Base-by-base conservation (phyloP, 2,329 filamentous ascomycete genomes). In the Aureobasidium sp. region DNA sequence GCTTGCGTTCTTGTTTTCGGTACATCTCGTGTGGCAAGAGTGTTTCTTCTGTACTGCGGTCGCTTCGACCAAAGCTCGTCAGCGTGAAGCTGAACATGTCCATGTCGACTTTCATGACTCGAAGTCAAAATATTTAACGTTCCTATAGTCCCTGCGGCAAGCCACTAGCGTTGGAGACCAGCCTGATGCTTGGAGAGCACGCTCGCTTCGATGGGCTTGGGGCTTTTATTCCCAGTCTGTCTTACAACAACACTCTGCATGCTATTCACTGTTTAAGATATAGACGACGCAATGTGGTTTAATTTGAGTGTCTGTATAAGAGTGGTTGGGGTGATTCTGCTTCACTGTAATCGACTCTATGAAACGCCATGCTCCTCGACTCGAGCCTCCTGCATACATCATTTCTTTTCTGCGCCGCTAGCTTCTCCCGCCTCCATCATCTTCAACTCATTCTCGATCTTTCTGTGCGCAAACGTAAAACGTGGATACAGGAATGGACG, bases 401-500 rank as follows among this genome's bases (percentile, higher is more conserved):
- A 57, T 32, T 57, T 57, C 27, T 36, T 46, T 44, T 20, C 53
- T 34, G 34, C 39, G 29, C 24, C 43, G 29, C 57, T 36, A 17
- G 65, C 69, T 52, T 69, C 66, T 27, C 68, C 66, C 8, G 72
- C 72, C 62, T 80, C 77, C 73, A 77, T 76, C 65, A 71, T 72
- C 66, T 74, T 71, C 12, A 81, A 71, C 64, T 76, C 74, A 34
- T 74, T 71, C 68, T 81, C 78, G 67, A 82, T 81, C 69, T 81
- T 80, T 63, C 75, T 72, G 66, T 79, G 76, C 36, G 79, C 76
- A 69, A 75, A 78, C 13, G 71, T 73, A 61, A 81, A 76, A 26
- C 72, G 68, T 20, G 80, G 80, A 56, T 82, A 86, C 63, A 84
- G 70, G 67, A 84, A 84, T 29, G 81, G 82, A 60, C 64, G 48